A percentile compares a stretch with the other conserved stretches of the same genome.
Conservation (phyloP, 2,329 filamentous ascomycete genomes). For the Clarireedia monteithiana region DNA sequence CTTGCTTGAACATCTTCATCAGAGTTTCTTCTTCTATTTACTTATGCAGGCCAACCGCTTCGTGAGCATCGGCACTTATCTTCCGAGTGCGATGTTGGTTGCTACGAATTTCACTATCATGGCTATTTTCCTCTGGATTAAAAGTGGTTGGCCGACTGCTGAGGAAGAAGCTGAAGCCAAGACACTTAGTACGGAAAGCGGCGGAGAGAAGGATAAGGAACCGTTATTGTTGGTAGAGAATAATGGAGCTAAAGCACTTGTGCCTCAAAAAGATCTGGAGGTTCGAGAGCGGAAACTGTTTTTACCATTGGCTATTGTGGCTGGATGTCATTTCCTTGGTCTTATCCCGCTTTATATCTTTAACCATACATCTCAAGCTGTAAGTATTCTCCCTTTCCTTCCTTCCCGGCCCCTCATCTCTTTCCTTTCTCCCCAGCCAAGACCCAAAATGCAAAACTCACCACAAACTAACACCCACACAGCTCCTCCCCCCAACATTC, state of each 20-base stretch:
- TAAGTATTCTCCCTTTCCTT: slow-evolving; percentile 31
- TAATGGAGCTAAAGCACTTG: slow-evolving; percentile 18
- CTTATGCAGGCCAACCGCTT: slow-evolving; percentile 88
- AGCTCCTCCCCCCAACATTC: slow-evolving; percentile 57
- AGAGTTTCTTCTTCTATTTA: slow-evolving; percentile 99
- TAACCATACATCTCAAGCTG: slow-evolving; percentile 60
- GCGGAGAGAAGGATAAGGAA: slow-evolving; percentile 28
- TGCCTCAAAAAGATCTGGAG: slow-evolving; percentile 16
- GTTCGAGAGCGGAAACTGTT: slow-evolving; percentile 49
- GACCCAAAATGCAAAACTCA: background rate
- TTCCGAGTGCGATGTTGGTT: slow-evolving; percentile 95
- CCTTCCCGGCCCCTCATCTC: too few species aligned
- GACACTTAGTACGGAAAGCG: slow-evolving; percentile 1
- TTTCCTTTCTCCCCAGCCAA: too few species aligned
- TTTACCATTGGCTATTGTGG: slow-evolving; percentile 66
- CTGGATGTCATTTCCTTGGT: slow-evolving; percentile 66
- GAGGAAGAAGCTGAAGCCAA: slow-evolving; percentile 6
- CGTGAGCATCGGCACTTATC: slow-evolving; percentile 94
- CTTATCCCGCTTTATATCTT: slow-evolving; percentile 80
- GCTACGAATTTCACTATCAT: slow-evolving; percentile 94
- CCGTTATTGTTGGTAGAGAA: slow-evolving; percentile 20
- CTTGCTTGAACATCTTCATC: slow-evolving; percentile 89
- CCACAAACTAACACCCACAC: slow-evolving; percentile 1
- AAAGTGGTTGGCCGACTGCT: slow-evolving; percentile 53
- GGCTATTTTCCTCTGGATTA: slow-evolving; percentile 88